These are phyloP conservation scores for Polychytrium aggregatum DNA, from an alignment of 192 early-diverging fungal genomes.

Conservation along the genomic window DNA sequence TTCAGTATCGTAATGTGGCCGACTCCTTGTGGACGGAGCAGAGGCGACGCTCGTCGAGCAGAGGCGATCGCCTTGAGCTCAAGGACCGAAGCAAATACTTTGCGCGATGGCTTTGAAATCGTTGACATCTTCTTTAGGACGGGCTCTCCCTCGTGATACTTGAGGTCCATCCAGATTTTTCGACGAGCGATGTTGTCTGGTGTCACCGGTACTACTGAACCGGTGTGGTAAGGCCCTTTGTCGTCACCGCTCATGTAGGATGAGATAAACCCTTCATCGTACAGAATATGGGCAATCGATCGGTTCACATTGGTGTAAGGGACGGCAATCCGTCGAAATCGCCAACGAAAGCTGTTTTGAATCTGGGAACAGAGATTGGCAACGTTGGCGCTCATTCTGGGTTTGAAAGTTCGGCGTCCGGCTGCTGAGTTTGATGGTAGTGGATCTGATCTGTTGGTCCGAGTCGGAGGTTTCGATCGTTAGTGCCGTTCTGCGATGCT, in stretches of 20 bases:
- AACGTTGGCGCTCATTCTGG: no score
- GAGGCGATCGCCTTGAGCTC: slow-evolving; percentile 66
- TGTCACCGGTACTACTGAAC: slow-evolving; percentile 58
- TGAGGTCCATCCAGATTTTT: slow-evolving; percentile 86
- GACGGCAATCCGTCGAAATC: slow-evolving; percentile 69
- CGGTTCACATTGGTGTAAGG: slow-evolving; percentile 82
- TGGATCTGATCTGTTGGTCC: no score
- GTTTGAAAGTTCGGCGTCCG: no score
- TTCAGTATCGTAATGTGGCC: slow-evolving; percentile 88
- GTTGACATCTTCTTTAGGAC: slow-evolving; percentile 66
- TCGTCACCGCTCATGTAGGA: slow-evolving; percentile 68
- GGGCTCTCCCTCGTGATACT: slow-evolving; percentile 73
- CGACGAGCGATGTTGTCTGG: slow-evolving; percentile 73
- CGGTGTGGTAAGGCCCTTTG: slow-evolving; percentile 47
- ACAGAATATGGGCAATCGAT: slow-evolving; percentile 74
- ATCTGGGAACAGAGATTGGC: slow-evolving; percentile 50
- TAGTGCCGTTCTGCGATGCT: no score
- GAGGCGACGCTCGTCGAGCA: slow-evolving; percentile 51
- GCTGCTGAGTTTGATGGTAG: no score
- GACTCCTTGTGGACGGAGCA: slow-evolving; percentile 71
- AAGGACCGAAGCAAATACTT: slow-evolving; percentile 64
- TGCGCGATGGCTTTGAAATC: slow-evolving; percentile 78
- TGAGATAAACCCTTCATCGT: slow-evolving; percentile 83
- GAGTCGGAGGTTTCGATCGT: no score
- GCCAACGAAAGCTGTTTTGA: slow-evolving; percentile 82